Evolutionary conservation across 2,329 filamentous ascomycete genomes (phyloP).

Genomic region (Paecilomyces sp.): DNA sequence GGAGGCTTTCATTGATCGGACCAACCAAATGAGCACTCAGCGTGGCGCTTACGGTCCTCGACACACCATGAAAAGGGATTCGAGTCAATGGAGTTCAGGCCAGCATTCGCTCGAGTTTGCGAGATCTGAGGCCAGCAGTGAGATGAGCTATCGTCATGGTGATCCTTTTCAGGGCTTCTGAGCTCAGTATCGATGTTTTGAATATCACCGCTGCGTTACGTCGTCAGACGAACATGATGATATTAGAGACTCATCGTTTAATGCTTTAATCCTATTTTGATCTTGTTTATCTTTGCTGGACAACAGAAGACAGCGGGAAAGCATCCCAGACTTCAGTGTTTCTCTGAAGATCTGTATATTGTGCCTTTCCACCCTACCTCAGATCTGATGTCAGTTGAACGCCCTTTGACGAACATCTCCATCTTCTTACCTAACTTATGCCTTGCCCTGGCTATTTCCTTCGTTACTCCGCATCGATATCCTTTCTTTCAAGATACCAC

Average conservation of each 20-base stretch:
- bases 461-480: neutral
- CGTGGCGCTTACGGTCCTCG: slow-evolving; percentile 13
- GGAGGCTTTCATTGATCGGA: slow-evolving; percentile 81
- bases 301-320: neutral
- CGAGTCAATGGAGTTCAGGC: slow-evolving; percentile 24
- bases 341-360: neutral
- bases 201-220: neutral
- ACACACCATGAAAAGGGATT: slow-evolving; percentile 21
- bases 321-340: neutral
- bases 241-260: neutral
- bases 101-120: slow-evolving; percentile 27
- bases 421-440: neutral
- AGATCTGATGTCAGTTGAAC: neutral
- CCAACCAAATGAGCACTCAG: slow-evolving; percentile 21
- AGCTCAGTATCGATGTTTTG: slow-evolving; percentile 2
- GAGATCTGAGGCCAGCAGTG: slow-evolving; percentile 28
- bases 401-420: neutral
- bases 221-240: neutral
- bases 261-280: neutral
- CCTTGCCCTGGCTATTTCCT: neutral
- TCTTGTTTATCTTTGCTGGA: neutral
- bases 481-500: neutral
- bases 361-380: neutral
- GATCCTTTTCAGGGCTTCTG: slow-evolving; percentile 44
- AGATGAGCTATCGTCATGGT: slow-evolving; percentile 31